Conservation (phyloP, 202 grass and related monocot species). For the Eragrostis tef region DNA sequence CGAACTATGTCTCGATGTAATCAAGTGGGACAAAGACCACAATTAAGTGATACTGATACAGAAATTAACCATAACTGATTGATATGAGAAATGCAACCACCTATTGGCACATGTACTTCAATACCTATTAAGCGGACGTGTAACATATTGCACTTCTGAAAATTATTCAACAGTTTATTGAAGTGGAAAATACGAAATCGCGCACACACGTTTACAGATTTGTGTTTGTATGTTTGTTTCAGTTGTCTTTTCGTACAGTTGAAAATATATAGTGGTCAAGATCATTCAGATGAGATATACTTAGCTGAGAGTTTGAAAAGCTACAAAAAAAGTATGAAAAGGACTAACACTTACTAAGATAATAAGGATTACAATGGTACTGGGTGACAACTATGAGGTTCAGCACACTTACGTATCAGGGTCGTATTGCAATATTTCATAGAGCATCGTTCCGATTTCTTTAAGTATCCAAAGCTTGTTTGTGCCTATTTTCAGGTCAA, state of each 20-base stretch:
- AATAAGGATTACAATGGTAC: conserved; percentile 33
- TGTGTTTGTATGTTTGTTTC: not conserved
- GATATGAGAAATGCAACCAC: not conserved
- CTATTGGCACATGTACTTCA: not conserved
- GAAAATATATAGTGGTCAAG: conserved; percentile 14
- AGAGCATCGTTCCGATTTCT: conserved; percentile 78
- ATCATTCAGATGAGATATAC: conserved; percentile 15
- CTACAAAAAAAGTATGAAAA: not conserved
- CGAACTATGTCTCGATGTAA: conserved; percentile 1
- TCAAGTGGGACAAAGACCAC: not conserved
- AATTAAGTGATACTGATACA: conserved; percentile 5
- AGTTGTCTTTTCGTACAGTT: not conserved
- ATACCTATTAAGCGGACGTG: not conserved
- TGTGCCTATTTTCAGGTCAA: conserved; percentile 78
- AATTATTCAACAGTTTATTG: not conserved
- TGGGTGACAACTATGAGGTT: conserved; percentile 29
- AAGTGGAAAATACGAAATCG: not conserved
- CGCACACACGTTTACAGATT: not conserved
- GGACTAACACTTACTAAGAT: not conserved
- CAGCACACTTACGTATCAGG: conserved; percentile 60
- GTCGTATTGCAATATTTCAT: conserved; percentile 76
- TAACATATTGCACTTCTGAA: not conserved
- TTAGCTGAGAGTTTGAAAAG: conserved; percentile 26
- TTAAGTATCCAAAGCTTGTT: conserved; percentile 95
- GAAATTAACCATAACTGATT: not conserved